Conservation (phyloP, 345 rosid species). For the Pistacia integerrima region DNA sequence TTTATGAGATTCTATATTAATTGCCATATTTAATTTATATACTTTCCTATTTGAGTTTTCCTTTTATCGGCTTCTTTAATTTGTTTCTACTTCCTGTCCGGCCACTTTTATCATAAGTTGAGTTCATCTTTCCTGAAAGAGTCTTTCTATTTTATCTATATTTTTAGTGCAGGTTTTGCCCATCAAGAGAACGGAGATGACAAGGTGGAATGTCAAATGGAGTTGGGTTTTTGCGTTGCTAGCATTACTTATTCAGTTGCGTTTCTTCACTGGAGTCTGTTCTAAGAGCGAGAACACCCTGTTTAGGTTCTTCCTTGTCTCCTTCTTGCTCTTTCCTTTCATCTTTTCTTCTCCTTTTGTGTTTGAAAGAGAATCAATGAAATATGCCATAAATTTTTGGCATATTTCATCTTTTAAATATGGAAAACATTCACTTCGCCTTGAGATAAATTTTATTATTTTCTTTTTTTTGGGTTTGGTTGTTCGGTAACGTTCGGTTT, state of each 20-base stretch:
- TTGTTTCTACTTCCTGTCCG: not conserved
- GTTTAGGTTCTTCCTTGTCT: constrained; percentile 37
- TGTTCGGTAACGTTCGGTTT: not conserved
- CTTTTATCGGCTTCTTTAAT: not conserved
- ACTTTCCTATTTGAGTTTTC: no score
- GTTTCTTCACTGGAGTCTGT: constrained; percentile 11
- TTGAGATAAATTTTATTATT: no score
- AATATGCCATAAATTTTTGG: not conserved
- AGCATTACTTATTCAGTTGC: not conserved
- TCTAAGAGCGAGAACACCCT: constrained; percentile 18
- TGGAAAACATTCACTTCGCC: not conserved
- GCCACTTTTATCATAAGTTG: not conserved
- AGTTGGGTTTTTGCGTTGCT: not conserved
- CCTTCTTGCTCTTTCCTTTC: not conserved
- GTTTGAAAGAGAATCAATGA: not conserved
- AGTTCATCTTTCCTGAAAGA: not conserved
- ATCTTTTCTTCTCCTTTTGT: not conserved
- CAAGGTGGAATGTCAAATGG: constrained; percentile 4
- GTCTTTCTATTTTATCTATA: not conserved
- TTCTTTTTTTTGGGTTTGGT: not conserved
- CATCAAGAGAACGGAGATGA: constrained; percentile 18
- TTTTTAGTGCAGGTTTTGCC: constrained; percentile 7
- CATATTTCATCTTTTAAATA: not conserved
- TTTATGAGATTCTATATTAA: not conserved
- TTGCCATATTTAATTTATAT: not conserved